Base-by-base conservation (phyloP, 768 basidiomycete species). In the Lactifluus echinatus region DNA sequence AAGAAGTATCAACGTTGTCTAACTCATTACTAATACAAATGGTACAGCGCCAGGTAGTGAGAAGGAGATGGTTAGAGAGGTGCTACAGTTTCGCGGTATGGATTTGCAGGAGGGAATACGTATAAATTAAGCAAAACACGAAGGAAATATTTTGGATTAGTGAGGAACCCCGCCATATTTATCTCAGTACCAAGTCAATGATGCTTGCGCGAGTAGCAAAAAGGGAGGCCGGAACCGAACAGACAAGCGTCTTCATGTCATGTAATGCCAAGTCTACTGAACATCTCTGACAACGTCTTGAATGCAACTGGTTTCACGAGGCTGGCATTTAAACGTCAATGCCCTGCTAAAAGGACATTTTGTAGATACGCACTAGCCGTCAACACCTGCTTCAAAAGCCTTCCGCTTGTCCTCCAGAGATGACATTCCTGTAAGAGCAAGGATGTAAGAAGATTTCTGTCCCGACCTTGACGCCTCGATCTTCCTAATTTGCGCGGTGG, bases 291-390 rank as follows among this genome's bases (percentile, higher is more conserved):
- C 19, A 97, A 72, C 15, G 85, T 92, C 66, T 87, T 91, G 73
- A 97, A 89, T n/a, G 89, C 89, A 19, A 97, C 92, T 11, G 94
- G 94, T 70, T 97, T 97, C 56, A 96, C 90, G 19, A 95, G 79
- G 66, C 93, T 94, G 60, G 0, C 10, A 31, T 31, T 7, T 15
- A 37, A 53, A 50, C 42, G 45, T 37, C 45, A 61, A 36, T 4
- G 12, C 17, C 46, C 17, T n/a, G 43, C 15, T 31, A 57, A 23
- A 29, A 37, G 26, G 2, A 15, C 47, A 15, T n/a, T 33, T 37
- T 51, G 26, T 24, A 3, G 33, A 49, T 33, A 83, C 90, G 62
- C 66, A 94, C 92, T 95, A 95, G 73, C 94, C 93, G 63, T 96
- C 90, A 50, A 97, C 92, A 0, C 94, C 94, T 50, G 89, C 89